These are phyloP conservation scores for Cicer arietinum DNA, from an alignment of 306 rosid genomes.

Conservation along the genomic window DNA sequence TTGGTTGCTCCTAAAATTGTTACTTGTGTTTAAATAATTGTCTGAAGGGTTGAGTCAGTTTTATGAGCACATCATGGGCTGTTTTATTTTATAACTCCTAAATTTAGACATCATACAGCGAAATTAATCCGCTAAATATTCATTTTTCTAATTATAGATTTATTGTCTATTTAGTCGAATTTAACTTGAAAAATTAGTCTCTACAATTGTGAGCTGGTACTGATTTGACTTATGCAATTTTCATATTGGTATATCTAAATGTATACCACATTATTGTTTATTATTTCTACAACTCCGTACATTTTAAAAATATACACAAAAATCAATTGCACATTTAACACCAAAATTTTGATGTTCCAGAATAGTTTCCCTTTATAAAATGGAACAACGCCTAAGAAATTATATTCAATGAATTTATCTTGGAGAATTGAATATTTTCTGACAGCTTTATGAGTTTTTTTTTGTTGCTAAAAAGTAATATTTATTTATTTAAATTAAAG, in stretches of 20 bases:
- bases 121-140: neutral
- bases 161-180: too few species aligned
- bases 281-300: too few species aligned
- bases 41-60: neutral
- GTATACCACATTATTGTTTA: neutral
- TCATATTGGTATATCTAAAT: neutral
- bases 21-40: conserved; percentile 32
- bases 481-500: too few species aligned
- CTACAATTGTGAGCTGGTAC: too few species aligned
- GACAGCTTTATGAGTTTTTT: neutral
- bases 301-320: too few species aligned
- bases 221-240: neutral
- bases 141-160: neutral
- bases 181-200: too few species aligned
- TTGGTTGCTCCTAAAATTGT: conserved; percentile 32
- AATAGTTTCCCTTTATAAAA: neutral
- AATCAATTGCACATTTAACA: neutral
- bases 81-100: conserved; percentile 14
- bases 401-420: neutral
- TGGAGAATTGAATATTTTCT: neutral
- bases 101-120: conserved; percentile 5
- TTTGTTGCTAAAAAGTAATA: too few species aligned
- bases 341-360: neutral
- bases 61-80: neutral
- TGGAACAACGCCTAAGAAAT: neutral